Percentiles rank a stretch among this genome's conserved stretches.
These are phyloP conservation scores for Clonostachys byssicola DNA, from an alignment of 2,329 filamentous ascomycete species.

Conservation along the genomic window DNA sequence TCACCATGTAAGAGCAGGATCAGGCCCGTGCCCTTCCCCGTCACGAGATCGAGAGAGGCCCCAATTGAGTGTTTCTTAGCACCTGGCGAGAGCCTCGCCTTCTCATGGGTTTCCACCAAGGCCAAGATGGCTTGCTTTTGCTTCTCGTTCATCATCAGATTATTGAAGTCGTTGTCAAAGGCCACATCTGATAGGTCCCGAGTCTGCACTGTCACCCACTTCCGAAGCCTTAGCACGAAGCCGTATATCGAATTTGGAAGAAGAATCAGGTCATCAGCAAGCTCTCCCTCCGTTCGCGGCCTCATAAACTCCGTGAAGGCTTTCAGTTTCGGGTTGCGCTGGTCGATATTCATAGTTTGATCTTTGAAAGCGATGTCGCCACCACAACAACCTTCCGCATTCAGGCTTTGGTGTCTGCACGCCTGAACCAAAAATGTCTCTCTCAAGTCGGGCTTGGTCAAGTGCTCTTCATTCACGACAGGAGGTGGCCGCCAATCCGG, in stretches of 20 bases:
- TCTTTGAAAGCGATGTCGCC: slow-evolving; percentile 2
- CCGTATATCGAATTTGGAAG: slow-evolving; percentile 3
- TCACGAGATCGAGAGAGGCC: slow-evolving; percentile 33
- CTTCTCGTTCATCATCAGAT: slow-evolving; percentile 6
- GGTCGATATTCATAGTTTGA: neutral
- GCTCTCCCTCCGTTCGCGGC: neutral
- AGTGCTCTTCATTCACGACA: neutral
- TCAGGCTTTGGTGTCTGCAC: neutral
- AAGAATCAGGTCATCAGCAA: slow-evolving; percentile 4
- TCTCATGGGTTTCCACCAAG: slow-evolving; percentile 9
- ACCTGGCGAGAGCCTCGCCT: neutral
- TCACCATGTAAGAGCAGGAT: slow-evolving; percentile 43
- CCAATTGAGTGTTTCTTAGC: neutral
- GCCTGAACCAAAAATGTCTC: neutral
- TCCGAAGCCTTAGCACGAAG: slow-evolving; percentile 4
- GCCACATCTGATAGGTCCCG: slow-evolving; percentile 1
- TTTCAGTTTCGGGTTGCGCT: neutral
- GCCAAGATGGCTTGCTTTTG: slow-evolving; percentile 6
- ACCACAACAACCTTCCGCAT: slow-evolving; percentile 1
- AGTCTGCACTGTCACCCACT: slow-evolving; percentile 6
- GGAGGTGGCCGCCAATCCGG: neutral
- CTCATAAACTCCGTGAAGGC: neutral
- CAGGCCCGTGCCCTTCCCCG: slow-evolving; percentile 43
- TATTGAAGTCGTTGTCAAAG: slow-evolving; percentile 7
- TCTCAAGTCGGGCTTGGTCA: neutral